Base-by-base conservation (phyloP, 164 flowering plant genomes). In the Euptelea pleiosperma region DNA sequence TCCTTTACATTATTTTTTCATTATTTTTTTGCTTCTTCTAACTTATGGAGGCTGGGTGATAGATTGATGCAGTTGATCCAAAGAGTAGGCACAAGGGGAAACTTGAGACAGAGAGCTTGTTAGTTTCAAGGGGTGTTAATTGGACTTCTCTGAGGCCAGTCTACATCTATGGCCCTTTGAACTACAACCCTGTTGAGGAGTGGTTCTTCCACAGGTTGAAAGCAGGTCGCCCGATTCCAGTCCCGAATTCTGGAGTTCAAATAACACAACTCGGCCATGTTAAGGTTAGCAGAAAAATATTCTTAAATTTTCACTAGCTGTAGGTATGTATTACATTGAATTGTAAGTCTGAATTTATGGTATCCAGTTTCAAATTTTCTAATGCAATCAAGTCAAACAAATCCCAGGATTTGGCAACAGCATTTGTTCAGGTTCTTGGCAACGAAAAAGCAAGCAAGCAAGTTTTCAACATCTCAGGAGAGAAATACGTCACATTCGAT, bases 21-120 rank as follows among this genome's bases (percentile, higher is more conserved):
- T 14, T 19, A 21, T 24, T 33, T 48, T 37, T 28, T 8, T 26
- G 12, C 28, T 57, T 54, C 9, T 40, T 44, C 41, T 43, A 57
- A 58, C 47, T 14, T 52, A 14, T 52, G 30, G 16, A 28, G 49
- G 21, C 52, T 19, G 63, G 63, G 25, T 58, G 31, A 40, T 60
- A 87, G 98, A 61, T 18, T 12, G 97, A 90, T 78, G 97, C 94
- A 68, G 96, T 87, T 59, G 99, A 93, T 73, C 99, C 99, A 36
- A 93, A 93, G 81, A 93, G 97, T 68, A 82, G 99, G 71, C 98
- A 93, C 77, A 93, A 93, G 73, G 99, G 99, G 36, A 90, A 93
- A 80, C 96, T 93, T 34, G 88, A 86, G 65, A 93, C 99, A 12
- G 99, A 93, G 77, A 77, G 67, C 75, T 73, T 93, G 59, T 67